A percentile compares a stretch with the other conserved stretches of the same genome.
These are phyloP conservation scores for Aspergillus melleus DNA, from an alignment of 2,329 filamentous ascomycete species.

Conservation along the genomic window DNA sequence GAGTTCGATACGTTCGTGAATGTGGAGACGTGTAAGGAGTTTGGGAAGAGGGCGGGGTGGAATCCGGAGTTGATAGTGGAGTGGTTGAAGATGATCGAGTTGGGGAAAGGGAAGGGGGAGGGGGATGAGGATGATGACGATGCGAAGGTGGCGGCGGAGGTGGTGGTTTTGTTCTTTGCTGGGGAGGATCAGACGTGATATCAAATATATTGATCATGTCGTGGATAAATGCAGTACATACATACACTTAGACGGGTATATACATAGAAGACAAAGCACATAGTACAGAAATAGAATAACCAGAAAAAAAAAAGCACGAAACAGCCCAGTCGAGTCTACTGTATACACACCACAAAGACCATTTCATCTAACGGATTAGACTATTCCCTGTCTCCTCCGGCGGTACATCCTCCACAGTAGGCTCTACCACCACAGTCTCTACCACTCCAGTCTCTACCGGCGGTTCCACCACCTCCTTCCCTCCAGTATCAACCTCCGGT, in stretches of 20 bases:
- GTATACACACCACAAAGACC: too few relatives aligned
- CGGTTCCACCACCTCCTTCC: too few relatives aligned
- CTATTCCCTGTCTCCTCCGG: too few relatives aligned
- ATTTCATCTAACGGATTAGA: too few relatives aligned
- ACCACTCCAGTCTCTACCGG: too few relatives aligned
- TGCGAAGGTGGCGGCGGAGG: conserved; percentile 33
- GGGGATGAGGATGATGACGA: conserved; percentile 29
- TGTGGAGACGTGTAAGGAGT: conserved; percentile 23
- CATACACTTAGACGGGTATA: background rate
- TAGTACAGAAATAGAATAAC: too few relatives aligned
- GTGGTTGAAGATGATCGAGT: conserved; percentile 1
- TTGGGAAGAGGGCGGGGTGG: conserved; percentile 25
- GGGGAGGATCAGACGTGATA: conserved; percentile 8
- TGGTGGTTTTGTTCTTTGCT: conserved; percentile 33
- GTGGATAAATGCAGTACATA: background rate
- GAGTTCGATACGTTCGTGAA: conserved; percentile 32
- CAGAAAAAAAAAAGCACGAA: too few relatives aligned
- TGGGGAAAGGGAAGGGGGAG: conserved; percentile 11
- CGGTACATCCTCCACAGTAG: too few relatives aligned
- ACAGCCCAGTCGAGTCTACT: too few relatives aligned
- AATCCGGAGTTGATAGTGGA: conserved; percentile 3
- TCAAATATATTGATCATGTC: background rate
- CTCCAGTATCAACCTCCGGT: too few relatives aligned
- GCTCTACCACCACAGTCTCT: too few relatives aligned
- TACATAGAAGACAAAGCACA: background rate